Evolutionary conservation across 2,329 filamentous ascomycete species (phyloP), one percentile per base, ranked within the genome.

Genomic region (Ampelomyces quisqualis): DNA sequence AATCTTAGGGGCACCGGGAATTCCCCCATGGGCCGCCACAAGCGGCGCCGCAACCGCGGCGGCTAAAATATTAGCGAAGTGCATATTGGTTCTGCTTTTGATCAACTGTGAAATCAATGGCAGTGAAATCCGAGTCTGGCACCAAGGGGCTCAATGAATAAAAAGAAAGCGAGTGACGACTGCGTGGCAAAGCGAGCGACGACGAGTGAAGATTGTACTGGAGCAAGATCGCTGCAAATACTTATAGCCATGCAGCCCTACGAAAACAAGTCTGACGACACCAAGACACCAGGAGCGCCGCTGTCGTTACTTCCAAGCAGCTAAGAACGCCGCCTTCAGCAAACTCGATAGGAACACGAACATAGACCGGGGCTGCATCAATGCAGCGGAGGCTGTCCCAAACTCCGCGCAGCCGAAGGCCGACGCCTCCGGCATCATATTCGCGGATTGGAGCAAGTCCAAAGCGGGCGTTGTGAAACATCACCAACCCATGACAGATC

Each of bases 1-100:
- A 29, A 68, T 50, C 49, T 60, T 67, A 11, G 63, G 64, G 6
- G 55, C 48, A 34, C 59, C 61, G 20, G 49, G 56, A 29, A 59
- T 45, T 26, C 51, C 60, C 24, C 51, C 51, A 47, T 68, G 65
- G 28, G 65, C 65, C 28, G 58, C 62, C 24, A 64, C 65, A 19
- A 65, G 49, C 6, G 64, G 59, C 20, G 54, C 61, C 42, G 58
- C 58, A 43, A 58, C 42, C 14, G 60, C 51, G 37, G 49, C 58
- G 24, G 58, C 49, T 32, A 60, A 40, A 20, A 64, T 30, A 13
- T 63, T 57, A 18, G 58, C 52, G 49, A 67, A 57, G 40, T 57
- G 62, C 65, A 68, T 68, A 23, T 32, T 52, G 11, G 27, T 17
- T 26, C 13, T 13, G 10, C 14, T n/a, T 22, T 5, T 3, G 9